Percentiles rank a stretch among this genome's conserved stretches.
These are phyloP conservation scores for Gonium pectorale DNA, from an alignment of 139 green algal genomes.

Conservation along the genomic window DNA sequence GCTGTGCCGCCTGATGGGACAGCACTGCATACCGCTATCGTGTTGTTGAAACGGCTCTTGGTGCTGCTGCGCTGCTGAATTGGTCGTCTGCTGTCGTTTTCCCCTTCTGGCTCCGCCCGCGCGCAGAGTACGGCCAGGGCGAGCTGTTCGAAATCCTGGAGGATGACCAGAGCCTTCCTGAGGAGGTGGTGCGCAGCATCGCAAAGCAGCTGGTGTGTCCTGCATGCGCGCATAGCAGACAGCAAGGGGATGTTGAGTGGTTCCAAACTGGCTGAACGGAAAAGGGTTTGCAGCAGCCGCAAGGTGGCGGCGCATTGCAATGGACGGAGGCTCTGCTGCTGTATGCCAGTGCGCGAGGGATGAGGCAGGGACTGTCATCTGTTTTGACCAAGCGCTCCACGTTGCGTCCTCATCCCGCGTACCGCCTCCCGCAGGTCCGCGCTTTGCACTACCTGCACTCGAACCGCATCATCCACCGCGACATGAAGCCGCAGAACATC, in stretches of 20 bases:
- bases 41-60: too few relatives aligned
- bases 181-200: conserved; percentile 86
- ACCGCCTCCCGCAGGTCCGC: conserved; percentile 7
- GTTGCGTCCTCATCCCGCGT: too few relatives aligned
- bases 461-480: conserved; percentile 93
- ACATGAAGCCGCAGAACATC: conserved; percentile 96
- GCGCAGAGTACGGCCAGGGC: conserved; percentile 93
- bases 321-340: too few relatives aligned
- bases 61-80: not conserved
- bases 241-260: not conserved
- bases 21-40: too few relatives aligned
- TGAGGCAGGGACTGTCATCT: too few relatives aligned
- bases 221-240: not conserved
- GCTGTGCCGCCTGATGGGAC: too few relatives aligned
- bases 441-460: conserved; percentile 96
- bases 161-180: conserved; percentile 90
- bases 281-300: too few relatives aligned
- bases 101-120: not conserved
- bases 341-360: too few relatives aligned
- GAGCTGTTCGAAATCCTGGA: conserved; percentile 99
- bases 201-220: conserved; percentile 91
- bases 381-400: too few relatives aligned
- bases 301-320: too few relatives aligned
- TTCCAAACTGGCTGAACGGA: too few relatives aligned
- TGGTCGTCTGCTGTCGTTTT: not conserved